Evolutionary conservation across 23 red algal genomes (phyloP).

Genomic region (Cyanidium caldarium): DNA sequence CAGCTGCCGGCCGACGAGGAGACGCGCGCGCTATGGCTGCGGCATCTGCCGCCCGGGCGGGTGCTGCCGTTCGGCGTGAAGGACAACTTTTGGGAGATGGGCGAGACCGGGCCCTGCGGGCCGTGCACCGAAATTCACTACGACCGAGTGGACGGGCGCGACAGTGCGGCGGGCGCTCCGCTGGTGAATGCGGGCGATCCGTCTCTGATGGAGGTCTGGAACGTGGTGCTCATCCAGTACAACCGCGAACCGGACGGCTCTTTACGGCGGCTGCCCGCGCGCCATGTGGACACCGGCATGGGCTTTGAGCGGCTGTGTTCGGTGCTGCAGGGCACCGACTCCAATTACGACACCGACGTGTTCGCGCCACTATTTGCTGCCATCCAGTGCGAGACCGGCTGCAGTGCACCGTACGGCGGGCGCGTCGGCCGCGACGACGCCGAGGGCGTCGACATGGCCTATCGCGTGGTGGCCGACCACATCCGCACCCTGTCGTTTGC

Average conservation of each 20-base stretch:
- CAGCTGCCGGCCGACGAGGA: constrained; percentile 65
- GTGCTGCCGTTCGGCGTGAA: constrained; percentile 90
- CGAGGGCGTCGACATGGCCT: constrained; percentile 83
- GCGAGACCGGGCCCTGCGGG: constrained; percentile 91
- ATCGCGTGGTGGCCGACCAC: constrained; percentile 89
- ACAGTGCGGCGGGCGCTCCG: constrained; percentile 12
- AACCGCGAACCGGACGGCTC: constrained; percentile 68
- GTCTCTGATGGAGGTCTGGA: constrained; percentile 98
- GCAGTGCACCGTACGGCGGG: constrained; percentile 34
- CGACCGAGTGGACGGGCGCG: constrained; percentile 69
- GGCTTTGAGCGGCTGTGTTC: constrained; percentile 78
- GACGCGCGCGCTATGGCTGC: constrained; percentile 75
- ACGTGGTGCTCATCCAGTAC: constrained; percentile 97
- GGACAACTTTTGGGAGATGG: constrained; percentile 99
- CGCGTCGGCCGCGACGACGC: constrained; percentile 41
- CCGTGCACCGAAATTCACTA: constrained; percentile 94
- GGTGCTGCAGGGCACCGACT: constrained; percentile 74
- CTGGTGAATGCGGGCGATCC: constrained; percentile 90
- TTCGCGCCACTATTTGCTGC: constrained; percentile 79
- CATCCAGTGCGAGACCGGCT: constrained; percentile 45
- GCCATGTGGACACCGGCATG: constrained; percentile 98
- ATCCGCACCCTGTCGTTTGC: constrained; percentile 86
- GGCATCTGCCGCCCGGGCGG: constrained; percentile 48
- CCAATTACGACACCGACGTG: constrained; percentile 98
- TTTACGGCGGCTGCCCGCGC: constrained; percentile 37